A percentile compares a stretch with the other conserved stretches of the same genome.
Evolutionary conservation across 106 monocot species (phyloP).

Genomic region (Vanilla planifolia): DNA sequence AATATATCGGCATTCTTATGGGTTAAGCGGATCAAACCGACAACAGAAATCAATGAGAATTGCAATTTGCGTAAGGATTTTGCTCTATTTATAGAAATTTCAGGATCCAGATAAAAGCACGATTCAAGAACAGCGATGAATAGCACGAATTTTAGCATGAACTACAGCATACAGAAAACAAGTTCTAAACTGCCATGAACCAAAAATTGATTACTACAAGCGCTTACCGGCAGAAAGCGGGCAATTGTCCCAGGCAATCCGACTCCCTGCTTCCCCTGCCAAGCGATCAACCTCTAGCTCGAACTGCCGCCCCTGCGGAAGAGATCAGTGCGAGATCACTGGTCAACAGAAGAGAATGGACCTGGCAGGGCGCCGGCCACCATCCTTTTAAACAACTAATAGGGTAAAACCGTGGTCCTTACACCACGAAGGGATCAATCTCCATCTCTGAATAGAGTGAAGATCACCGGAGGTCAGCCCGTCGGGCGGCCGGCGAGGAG

Average conservation of each 20-base stretch:
- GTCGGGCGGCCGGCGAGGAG: not conserved
- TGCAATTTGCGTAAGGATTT: not conserved
- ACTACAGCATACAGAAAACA: not conserved
- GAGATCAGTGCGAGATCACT: conserved; percentile 6
- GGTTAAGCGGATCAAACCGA: not conserved
- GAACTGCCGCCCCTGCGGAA: not conserved
- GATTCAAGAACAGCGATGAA: not conserved
- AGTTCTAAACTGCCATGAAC: not conserved
- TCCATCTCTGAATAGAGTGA: not conserved
- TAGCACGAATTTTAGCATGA: not conserved
- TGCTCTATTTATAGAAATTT: conserved; percentile 1
- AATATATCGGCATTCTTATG: not conserved
- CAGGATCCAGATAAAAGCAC: not conserved
- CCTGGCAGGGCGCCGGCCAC: not conserved
- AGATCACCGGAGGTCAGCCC: not conserved
- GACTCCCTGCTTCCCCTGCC: too few relatives aligned
- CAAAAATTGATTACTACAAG: not conserved
- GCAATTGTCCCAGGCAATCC: not conserved
- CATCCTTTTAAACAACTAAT: not conserved
- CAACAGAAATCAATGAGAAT: not conserved
- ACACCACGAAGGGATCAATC: too few relatives aligned
- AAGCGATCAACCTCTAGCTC: too few relatives aligned
- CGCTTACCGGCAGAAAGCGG: not conserved
- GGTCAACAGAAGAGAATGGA: not conserved
- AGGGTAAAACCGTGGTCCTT: not conserved